Evolutionary conservation across 768 basidiomycete genomes (phyloP), one percentile per base, ranked within the genome.

Genomic region (Agaricus blazei): DNA sequence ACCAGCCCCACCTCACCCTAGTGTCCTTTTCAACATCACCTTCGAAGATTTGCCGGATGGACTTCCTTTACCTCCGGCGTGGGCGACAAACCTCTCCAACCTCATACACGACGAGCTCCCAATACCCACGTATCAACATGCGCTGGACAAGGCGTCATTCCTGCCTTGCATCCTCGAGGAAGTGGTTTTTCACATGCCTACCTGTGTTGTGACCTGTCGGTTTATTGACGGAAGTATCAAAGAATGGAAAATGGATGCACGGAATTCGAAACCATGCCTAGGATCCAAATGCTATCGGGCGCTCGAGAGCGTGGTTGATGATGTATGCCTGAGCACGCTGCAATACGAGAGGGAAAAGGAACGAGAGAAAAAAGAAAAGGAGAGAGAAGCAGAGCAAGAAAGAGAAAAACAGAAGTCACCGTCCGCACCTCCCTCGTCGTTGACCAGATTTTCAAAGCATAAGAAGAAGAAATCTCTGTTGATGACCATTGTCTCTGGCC

Each of bases 391-490:
- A 8, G 34, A 34, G 11, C 34, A 34, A 34, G 34, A 34, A 34
- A 34, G 34, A 6, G 34, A 11, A 34, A 34, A 59, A 51, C 62
- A 65, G 59, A 48, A 42, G 52, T 50, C 60, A 59, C 58, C 56
- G 26, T 57, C 52, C 37, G 29, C 59, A 29, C 68, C 57, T 31
- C 61, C 69, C 37, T 61, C 67, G 8, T 61, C 64, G 49, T 50
- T 71, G 40, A 62, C 62, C 42, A 79, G 74, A 62, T 60, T 60
- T 3, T 63, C 70, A 41, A 80, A 78, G 59, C 85, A 88, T 60
- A 88, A 85, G 70, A 87, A 82, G 60, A 83, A 86, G 61, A 76
- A 83, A 43, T 90, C 88, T 14, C 65, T 90, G 57, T 72, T 88
- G 47, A 86, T 84, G 78, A 79, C 84, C 6, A 70, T 90, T 40